Evolutionary conservation across 2,329 filamentous ascomycete genomes (phyloP), one percentile per base, ranked within the genome.

Genomic region (Mycosphaerella arachidis): DNA sequence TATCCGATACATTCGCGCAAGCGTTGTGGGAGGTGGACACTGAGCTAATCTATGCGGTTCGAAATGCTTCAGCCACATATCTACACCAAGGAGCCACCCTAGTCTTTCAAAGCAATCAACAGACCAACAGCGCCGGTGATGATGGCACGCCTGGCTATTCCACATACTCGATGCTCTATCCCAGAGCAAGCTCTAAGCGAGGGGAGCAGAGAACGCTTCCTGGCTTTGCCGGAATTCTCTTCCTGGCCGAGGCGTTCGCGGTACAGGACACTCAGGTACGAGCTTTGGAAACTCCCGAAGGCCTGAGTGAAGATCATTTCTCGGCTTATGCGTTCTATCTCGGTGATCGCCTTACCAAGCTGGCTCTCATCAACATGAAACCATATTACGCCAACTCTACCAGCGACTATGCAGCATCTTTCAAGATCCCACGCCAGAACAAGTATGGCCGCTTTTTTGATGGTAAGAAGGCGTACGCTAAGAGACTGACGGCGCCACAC

Each of bases 1-100:
- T 78, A n/a, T 73, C 72, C 2, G 75, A 78, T 60, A 76, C 74
- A 0, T 77, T 77, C 56, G 74, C 73, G 1, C 72, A 76, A 57
- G 75, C 76, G 0, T 66, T 78, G 2, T 77, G 76, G 75, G 71
- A 74, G 16, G 69, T 74, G 9, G 74, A 77, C 53, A 73, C 70
- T 0, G 69, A 75, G 43, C 66, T 78, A 16, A 69, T 74, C 40
- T 76, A 76, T 53, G 75, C 75, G 16, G 68, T 70, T 1, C 68
- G 72, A n/a, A 76, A 76, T 54, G 74, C 75, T 0, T 71, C 71
- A 0, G 68, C 72, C 6, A 71, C 74, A 27, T 72, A 76, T 54
- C 60, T 77, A 3, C 76, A 78, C 59, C 67, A 69, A 40, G 70
- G 70, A 10, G 70, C 70, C 1, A 68, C 70, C 0, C 56, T 71